phyloP scores from a whole-genome alignment of 1,284 basidiomycete genomes.

The Singerocomus inundabilis region DNA sequence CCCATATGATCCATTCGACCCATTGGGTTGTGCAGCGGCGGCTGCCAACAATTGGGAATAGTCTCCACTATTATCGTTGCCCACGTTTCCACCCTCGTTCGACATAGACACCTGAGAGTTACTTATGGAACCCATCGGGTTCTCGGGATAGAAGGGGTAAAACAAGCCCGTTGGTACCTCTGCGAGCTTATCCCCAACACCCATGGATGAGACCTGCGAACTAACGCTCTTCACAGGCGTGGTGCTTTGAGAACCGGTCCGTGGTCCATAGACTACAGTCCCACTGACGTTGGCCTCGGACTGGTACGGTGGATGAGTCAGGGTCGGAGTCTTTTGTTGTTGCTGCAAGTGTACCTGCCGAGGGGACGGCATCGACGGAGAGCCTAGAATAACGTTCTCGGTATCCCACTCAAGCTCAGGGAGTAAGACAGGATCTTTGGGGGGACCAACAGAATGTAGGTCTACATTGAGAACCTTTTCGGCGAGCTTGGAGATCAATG shows the following conservation, averaged over 20 bases:
- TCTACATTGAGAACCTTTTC: conserved; percentile 73
- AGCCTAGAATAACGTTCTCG: conserved; percentile 34
- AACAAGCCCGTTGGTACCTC: conserved; percentile 66
- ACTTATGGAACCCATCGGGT: conserved; percentile 31
- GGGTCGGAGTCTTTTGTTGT: conserved; percentile 45
- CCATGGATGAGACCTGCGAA: conserved; percentile 22
- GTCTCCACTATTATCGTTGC: conserved; percentile 34
- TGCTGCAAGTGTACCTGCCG: conserved; percentile 30
- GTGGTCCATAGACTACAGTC: conserved; percentile 37
- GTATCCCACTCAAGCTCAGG: conserved; percentile 72
- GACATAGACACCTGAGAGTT: conserved; percentile 18
- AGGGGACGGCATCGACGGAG: conserved; percentile 32
- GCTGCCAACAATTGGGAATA: conserved; percentile 56
- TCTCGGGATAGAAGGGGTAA: conserved; percentile 73
- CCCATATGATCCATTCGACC: conserved; percentile 43
- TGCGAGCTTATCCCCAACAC: conserved; percentile 45
- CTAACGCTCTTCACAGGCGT: conserved; percentile 27
- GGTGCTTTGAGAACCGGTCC: conserved; percentile 33
- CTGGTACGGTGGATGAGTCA: conserved; percentile 33
- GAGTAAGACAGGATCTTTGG: conserved; percentile 56
- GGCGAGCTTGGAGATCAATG: conserved; percentile 75
- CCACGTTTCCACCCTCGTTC: conserved; percentile 21
- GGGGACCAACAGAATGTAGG: conserved; percentile 58
- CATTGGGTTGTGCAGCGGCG: conserved; percentile 48
- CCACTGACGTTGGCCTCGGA: conserved; percentile 19